A percentile compares a stretch with the other conserved stretches of the same genome.
Conservation (phyloP, 2,329 filamentous ascomycete species). For the Botryotinia narcissicola region DNA sequence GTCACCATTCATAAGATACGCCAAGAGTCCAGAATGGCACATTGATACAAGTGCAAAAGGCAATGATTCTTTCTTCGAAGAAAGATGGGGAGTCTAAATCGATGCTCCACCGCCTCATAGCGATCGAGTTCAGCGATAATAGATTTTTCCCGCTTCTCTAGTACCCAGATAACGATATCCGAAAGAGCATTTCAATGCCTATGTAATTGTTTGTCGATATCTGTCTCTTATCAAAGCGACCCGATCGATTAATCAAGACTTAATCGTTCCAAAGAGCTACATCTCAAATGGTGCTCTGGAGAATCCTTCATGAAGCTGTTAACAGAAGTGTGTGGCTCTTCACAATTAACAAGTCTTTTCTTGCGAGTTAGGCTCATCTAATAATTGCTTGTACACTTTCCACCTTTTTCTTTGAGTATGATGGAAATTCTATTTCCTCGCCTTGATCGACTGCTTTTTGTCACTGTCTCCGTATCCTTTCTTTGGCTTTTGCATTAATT, state of each 20-base stretch:
- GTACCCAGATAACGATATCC: not conserved
- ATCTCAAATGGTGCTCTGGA: not conserved
- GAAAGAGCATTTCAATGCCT: not conserved
- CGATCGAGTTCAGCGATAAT: not conserved
- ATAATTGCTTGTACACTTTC: slow-evolving; percentile 10
- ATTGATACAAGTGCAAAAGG: slow-evolving; percentile 34
- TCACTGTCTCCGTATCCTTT: not conserved
- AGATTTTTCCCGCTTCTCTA: not conserved
- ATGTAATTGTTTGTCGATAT: not conserved
- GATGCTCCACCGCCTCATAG: not conserved
- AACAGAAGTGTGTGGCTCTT: not conserved
- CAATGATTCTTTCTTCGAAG: slow-evolving; percentile 35
- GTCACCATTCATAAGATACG: slow-evolving; percentile 29
- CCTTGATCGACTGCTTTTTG: slow-evolving; percentile 3
- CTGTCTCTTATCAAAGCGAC: not conserved
- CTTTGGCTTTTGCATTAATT: slow-evolving; percentile 5
- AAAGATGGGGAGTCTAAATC: slow-evolving; percentile 32
- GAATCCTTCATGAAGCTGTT: not conserved
- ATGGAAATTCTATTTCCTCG: slow-evolving; percentile 11
- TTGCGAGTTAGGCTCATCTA: not conserved
- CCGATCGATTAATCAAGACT: not conserved
- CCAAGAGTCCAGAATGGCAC: slow-evolving; percentile 25
- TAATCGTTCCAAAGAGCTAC: not conserved
- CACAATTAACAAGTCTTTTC: not conserved
- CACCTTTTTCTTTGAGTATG: slow-evolving; percentile 8